Evolutionary conservation across 441 rosid genomes (phyloP).

Genomic region (Aleurites moluccanus): DNA sequence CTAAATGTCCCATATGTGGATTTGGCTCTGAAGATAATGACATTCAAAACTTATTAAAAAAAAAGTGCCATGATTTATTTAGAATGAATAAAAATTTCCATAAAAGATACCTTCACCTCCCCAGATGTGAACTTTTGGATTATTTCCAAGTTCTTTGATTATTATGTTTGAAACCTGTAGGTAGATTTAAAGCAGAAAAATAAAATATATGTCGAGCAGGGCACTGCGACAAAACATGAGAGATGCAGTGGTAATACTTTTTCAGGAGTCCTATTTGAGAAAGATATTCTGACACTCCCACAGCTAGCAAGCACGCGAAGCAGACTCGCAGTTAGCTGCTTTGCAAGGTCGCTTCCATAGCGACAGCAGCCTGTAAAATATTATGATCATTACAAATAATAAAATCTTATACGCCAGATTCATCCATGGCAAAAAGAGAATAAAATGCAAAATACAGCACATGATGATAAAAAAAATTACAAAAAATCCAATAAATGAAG

Average conservation of each 20-base stretch:
- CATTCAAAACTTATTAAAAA: slow-evolving; percentile 20
- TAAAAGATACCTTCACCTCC: slow-evolving; percentile 66
- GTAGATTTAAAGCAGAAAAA: not conserved
- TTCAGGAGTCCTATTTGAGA: slow-evolving; percentile 74
- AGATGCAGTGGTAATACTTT: slow-evolving; percentile 44
- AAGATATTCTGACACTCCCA: slow-evolving; percentile 81
- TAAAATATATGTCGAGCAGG: not conserved
- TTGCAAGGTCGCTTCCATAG: slow-evolving; percentile 79
- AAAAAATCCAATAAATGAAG: not conserved
- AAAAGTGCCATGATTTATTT: not conserved
- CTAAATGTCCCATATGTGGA: slow-evolving; percentile 89
- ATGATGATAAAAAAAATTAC: not conserved
- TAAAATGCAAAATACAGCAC: not conserved
- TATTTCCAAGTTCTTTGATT: slow-evolving; percentile 55
- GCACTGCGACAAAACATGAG: not conserved
- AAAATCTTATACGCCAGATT: not conserved
- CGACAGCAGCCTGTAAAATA: slow-evolving; percentile 57
- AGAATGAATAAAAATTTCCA: slow-evolving; percentile 12
- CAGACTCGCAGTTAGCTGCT: slow-evolving; percentile 56
- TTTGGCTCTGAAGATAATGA: slow-evolving; percentile 58
- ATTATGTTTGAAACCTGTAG: slow-evolving; percentile 60
- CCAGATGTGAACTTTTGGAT: slow-evolving; percentile 82
- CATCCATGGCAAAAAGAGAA: not conserved
- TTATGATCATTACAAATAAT: not conserved
- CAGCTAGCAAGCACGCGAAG: slow-evolving; percentile 61